Conservation (phyloP, 2,329 filamentous ascomycete genomes). For the Apiospora phragmitis region DNA sequence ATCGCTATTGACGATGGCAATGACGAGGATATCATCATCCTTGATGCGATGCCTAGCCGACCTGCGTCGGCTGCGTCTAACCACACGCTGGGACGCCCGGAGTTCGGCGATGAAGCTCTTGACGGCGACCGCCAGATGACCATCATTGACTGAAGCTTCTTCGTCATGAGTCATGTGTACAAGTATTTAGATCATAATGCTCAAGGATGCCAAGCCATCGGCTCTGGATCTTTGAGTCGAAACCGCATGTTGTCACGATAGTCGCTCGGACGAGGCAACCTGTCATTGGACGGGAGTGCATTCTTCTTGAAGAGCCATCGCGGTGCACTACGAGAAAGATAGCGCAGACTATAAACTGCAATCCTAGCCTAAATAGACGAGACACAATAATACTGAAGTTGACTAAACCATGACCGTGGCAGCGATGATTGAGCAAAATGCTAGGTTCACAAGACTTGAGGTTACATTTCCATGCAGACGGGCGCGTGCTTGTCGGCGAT, state of each 20-base stretch:
- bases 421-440: neutral
- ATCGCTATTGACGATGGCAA: neutral
- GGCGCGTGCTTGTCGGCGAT: neutral
- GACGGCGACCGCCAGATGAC: neutral
- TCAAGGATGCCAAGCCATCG: neutral
- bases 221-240: neutral
- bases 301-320: neutral
- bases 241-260: neutral
- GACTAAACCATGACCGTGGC: neutral
- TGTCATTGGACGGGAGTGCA: neutral
- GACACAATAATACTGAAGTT: neutral
- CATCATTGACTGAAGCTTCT: neutral
- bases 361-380: neutral
- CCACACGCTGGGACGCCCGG: neutral
- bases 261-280: neutral
- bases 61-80: neutral
- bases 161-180: neutral
- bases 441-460: neutral
- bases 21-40: neutral
- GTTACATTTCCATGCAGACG: neutral
- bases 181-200: neutral
- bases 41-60: neutral
- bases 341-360: neutral
- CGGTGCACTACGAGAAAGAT: neutral
- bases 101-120: neutral